phyloP scores from a whole-genome alignment of 2,329 filamentous ascomycete species.

The Exophiala bonariae region DNA sequence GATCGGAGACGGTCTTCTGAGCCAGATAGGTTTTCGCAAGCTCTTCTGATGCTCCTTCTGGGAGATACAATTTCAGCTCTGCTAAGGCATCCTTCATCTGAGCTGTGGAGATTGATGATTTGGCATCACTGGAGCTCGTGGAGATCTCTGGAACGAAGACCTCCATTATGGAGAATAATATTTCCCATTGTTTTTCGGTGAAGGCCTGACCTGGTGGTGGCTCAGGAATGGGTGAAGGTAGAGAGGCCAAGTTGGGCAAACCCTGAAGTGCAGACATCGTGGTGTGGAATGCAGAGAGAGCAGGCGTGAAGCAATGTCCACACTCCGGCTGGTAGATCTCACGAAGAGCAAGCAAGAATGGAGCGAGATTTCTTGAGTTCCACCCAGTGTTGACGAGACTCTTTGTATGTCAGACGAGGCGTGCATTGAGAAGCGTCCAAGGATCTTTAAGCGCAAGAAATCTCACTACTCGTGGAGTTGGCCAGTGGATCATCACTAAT shows the following conservation, averaged over 20 bases:
- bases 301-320: too few species aligned
- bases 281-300: too few species aligned
- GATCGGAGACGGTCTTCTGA: constrained; percentile 49
- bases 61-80: constrained; percentile 31
- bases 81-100: constrained; percentile 11
- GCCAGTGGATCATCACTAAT: too few species aligned
- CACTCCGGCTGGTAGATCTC: too few species aligned
- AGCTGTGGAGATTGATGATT: constrained; percentile 5
- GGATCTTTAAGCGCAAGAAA: too few species aligned
- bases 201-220: constrained; percentile 49
- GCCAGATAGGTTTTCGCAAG: constrained; percentile 48
- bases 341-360: too few species aligned
- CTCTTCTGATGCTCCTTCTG: constrained; percentile 34
- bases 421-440: too few species aligned
- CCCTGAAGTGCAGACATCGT: constrained; percentile 15
- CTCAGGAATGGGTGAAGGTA: constrained; percentile 49
- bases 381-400: too few species aligned
- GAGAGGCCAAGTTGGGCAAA: constrained; percentile 27
- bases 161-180: constrained; percentile 58
- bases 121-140: constrained; percentile 13
- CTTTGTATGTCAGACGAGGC: too few species aligned
- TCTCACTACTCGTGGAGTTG: too few species aligned
- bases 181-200: constrained; percentile 58
- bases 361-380: too few species aligned
- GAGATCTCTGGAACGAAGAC: constrained; percentile 57